Evolutionary conservation across 306 rosid genomes (phyloP), one percentile per base, ranked within the genome.

Genomic region (Mimosa bimucronata): DNA sequence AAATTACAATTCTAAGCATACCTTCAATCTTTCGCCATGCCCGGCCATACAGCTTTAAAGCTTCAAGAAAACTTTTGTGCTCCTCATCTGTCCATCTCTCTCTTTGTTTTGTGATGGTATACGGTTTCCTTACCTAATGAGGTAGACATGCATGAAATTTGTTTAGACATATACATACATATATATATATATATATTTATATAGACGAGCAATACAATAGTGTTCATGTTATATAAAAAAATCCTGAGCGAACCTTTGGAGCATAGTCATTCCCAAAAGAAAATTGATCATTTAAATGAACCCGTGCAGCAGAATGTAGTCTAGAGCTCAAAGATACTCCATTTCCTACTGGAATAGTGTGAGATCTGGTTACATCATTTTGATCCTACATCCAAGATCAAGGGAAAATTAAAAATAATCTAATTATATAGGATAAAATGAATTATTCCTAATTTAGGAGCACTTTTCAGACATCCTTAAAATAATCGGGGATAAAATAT

Each of bases 81-180:
- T 94, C 98, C 80, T 94, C 97, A 80, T 94, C 94, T 6, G 93
- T 90, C 98, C 98, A 94, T 46, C 90, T 79, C 80, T 94, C 98
- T 78, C 98, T 81, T 66, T 94, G 97, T 71, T 94, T 94, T 0
- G 94, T 88, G 81, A 94, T 89, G 12, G 98, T 90, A 85, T 94
- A 94, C 2, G 96, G 94, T 61, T 94, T 94, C 83, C 98, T 92
- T 44, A 58, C 89, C 98, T 94, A 55, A 73, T 65, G 13, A 66
- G 45, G 73, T 9, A 67, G 16, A 46, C 61, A 73, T 5, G 45
- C 61, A 73, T 5, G 45, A 82, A 53, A 52, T 71, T 50, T 30
- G 73, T 70, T 71, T 81, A 81, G 55, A 61, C 66, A 34, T 28
- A 72, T 65, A 34, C 38, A n/a, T n/a, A n/a, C n/a, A n/a, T n/a